These are phyloP conservation scores for Aureoboletus auriporus DNA, from an alignment of 768 basidiomycete genomes.

Conservation along the genomic window DNA sequence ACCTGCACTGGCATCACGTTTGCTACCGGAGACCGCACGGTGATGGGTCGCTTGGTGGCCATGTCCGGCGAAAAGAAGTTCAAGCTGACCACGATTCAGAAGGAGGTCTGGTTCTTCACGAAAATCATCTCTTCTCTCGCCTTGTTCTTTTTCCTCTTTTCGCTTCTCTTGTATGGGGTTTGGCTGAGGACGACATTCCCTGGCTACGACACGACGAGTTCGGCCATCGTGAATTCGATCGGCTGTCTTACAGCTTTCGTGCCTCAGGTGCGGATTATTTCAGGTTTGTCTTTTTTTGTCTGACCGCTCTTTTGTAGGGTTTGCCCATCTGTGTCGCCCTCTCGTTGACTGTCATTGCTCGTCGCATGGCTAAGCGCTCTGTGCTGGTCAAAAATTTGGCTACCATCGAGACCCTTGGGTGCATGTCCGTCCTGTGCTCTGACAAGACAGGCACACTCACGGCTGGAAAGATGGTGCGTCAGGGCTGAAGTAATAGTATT, in stretches of 20 bases:
- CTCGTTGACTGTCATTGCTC: constrained; percentile 44
- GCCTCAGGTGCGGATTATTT: constrained; percentile 31
- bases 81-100: constrained; percentile 45
- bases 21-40: constrained; percentile 38
- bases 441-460: constrained; percentile 54
- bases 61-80: constrained; percentile 44
- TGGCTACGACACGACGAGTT: constrained; percentile 30
- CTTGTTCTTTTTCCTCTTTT: constrained; percentile 37
- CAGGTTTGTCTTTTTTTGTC: neutral
- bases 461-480: constrained; percentile 40
- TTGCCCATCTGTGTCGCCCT: constrained; percentile 42
- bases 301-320: constrained; percentile 20
- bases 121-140: constrained; percentile 44
- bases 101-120: constrained; percentile 46
- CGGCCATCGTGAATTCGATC: constrained; percentile 35
- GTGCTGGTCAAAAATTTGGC: constrained; percentile 47
- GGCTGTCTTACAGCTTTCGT: constrained; percentile 38
- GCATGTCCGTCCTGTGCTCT: constrained; percentile 47
- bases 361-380: constrained; percentile 44
- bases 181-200: constrained; percentile 35
- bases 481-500: too few species aligned
- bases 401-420: constrained; percentile 50
- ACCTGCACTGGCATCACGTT: constrained; percentile 38
- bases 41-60: constrained; percentile 51
- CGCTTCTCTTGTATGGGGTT: constrained; percentile 36